These are phyloP conservation scores for Salix arbutifolia DNA, from an alignment of 345 rosid species.

Conservation along the genomic window DNA sequence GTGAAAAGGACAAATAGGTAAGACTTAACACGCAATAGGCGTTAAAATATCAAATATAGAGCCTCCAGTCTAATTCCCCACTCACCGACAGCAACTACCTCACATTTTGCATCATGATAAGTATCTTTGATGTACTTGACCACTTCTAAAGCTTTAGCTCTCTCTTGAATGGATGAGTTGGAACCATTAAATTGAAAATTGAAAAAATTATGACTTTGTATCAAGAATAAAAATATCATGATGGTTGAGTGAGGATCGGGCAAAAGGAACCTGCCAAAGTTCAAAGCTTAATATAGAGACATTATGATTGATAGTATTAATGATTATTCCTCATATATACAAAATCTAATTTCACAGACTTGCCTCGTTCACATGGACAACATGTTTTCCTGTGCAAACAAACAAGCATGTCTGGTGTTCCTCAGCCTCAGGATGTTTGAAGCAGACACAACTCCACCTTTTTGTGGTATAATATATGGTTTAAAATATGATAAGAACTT, in stretches of 20 bases:
- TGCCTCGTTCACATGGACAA: constrained; percentile 92
- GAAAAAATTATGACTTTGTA: too few species aligned
- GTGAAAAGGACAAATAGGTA: constrained; percentile 17
- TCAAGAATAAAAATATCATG: too few species aligned
- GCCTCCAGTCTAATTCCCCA: constrained; percentile 19
- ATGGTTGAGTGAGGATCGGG: too few species aligned
- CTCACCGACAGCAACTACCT: constrained; percentile 90
- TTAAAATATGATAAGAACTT: constrained; percentile 92
- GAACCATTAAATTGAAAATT: too few species aligned
- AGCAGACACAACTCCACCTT: constrained; percentile 88
- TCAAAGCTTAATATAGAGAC: neutral
- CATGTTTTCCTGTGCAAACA: constrained; percentile 92
- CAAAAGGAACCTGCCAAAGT: constrained; percentile 70
- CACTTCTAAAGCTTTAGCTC: too few species aligned
- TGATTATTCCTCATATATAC: neutral
- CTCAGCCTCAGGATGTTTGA: constrained; percentile 69
- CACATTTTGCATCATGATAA: constrained; percentile 94
- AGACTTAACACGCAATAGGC: constrained; percentile 1
- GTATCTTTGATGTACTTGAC: constrained; percentile 95
- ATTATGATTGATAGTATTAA: neutral
- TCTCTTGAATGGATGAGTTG: too few species aligned
- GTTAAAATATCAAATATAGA: neutral
- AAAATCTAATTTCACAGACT: constrained; percentile 23
- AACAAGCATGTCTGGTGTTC: constrained; percentile 76
- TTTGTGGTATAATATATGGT: constrained; percentile 93